Base-by-base conservation (phyloP, 2,329 filamentous ascomycete species). In the Cordyceps fumosorosea region DNA sequence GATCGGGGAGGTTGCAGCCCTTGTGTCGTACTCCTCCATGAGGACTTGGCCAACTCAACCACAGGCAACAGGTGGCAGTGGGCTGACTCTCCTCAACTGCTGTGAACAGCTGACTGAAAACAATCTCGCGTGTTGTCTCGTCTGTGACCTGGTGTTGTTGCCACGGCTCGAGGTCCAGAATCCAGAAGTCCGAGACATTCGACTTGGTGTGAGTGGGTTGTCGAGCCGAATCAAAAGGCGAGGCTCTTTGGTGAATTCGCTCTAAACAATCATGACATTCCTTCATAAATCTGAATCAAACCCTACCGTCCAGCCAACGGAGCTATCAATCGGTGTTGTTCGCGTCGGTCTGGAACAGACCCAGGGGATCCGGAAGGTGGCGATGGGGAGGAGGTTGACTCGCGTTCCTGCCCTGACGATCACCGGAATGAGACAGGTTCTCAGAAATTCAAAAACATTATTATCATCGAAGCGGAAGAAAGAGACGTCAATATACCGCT, bases 121-220 rank as follows among this genome's bases (percentile, higher is more conserved):
- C 29, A 2, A 29, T n/a, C 3, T 8, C 51, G 2, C 29, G 32
- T n/a, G 22, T 48, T 37, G 26, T 34, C 11, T 34, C 29, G 24
- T 1, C 34, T 22, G 44, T 34, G 56, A 45, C 16, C 34, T 34
- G 34, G 10, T 29, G 6, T 34, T 40, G 37, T n/a, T 45, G 56
- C n/a, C n/a, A n/a, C 16, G 24, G 56, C 11, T 22, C 34, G 48
- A 16, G 34, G 56, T 52, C 56, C 50, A 60, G 48, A 60, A 60
- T 42, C 10, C 24, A 1, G 29, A 5, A 18, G 16, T 14, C 24
- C 24, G 18, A 42, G 26, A 45, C 26, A 42, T 37, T 29, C 3
- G 12, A 1, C 22, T n/a, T 24, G 18, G 57, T 60, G 57, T 53
- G 48, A 45, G 57, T 60, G 57, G 57, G 22, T 26, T 60, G 44